Evolutionary conservation across 352 stramenopile genomes (phyloP), one percentile per base, ranked within the genome.

Genomic region (Elongisporangium anandrum): DNA sequence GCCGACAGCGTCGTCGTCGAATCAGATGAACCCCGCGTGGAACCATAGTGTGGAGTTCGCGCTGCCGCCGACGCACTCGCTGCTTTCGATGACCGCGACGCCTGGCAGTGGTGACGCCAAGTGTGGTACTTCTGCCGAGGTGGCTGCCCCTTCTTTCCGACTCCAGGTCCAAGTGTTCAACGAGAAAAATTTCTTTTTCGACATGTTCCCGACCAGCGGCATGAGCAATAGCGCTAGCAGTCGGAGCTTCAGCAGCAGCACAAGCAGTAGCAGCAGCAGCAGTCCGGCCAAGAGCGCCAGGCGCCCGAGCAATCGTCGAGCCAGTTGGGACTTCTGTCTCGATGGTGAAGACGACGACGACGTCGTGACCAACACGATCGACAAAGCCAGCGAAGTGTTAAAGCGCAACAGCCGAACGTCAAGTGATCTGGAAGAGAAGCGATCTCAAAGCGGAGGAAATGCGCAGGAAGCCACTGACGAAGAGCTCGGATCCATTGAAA

Each of bases 181-280:
- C 52, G 79, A 88, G 61, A 89, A 88, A 53, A 87, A 81, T 26
- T 90, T 91, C 57, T 92, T 90, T 63, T 93, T 93, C 59, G 84
- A 93, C 65, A 93, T 93, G 84, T 93, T 93, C 52, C 80, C 81
- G 17, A 38, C 41, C n/a, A 53, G 54, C 15, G 21, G 21, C n/a
- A 47, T 19, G 26, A 24, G 47, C 49, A 45, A 45, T 45, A 45
- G 34, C 34, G 34, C 34, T 4, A 45, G 34, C 13, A 45, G 34
- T 45, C 34, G 34, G 34, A 45, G 34, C 34, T 45, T n/a, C 6
- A 61, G 50, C 39, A 65, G 57, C 60, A 21, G 26, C 41, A 26
- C 21, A 19, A 66, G 61, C 24, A 70, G 59, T 21, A 65, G 4
- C 9, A 59, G 21, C 29, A 64, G 38, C 34, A 45, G 34, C 13